Percentiles rank a stretch among this genome's conserved stretches.
Evolutionary conservation across 805 yeast genomes (phyloP).

Genomic region (Candida vartiovaarae): DNA sequence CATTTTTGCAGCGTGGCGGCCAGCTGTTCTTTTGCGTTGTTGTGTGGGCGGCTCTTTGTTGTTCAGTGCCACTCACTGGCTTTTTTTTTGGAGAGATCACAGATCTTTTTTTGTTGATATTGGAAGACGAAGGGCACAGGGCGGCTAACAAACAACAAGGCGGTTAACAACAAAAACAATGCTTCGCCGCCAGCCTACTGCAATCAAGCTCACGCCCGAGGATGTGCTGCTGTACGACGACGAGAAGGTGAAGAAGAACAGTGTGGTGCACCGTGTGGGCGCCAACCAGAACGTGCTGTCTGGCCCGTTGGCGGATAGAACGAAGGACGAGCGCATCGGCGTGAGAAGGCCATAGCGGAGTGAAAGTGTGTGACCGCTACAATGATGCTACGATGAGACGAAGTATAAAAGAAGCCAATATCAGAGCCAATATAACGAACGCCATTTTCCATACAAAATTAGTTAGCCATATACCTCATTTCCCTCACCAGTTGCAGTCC

Average conservation of each 20-base stretch:
- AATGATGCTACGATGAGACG: too few species aligned
- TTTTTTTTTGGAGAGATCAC: not conserved
- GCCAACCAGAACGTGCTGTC: constrained; percentile 16
- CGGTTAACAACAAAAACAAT: constrained; percentile 24
- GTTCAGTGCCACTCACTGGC: not conserved
- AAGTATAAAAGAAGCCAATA: too few species aligned
- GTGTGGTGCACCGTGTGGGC: not conserved
- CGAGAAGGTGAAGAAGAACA: constrained; percentile 14
- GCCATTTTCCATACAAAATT: too few species aligned
- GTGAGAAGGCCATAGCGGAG: constrained; percentile 4
- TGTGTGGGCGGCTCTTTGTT: too few species aligned
- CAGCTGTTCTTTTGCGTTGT: not conserved
- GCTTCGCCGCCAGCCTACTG: constrained; percentile 69
- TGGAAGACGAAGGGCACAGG: too few species aligned
- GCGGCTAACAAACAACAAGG: not conserved
- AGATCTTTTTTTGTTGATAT: too few species aligned
- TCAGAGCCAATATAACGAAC: too few species aligned
- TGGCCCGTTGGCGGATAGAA: constrained; percentile 7
- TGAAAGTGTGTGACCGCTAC: too few species aligned
- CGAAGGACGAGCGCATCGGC: constrained; percentile 20
- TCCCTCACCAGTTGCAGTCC: too few species aligned
- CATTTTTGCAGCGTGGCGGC: not conserved
- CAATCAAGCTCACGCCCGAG: constrained; percentile 58
- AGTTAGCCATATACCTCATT: too few species aligned
- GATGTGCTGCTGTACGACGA: constrained; percentile 40